Evolutionary conservation across 345 rosid genomes (phyloP), one percentile per base, ranked within the genome.

Genomic region (Salix caprea): DNA sequence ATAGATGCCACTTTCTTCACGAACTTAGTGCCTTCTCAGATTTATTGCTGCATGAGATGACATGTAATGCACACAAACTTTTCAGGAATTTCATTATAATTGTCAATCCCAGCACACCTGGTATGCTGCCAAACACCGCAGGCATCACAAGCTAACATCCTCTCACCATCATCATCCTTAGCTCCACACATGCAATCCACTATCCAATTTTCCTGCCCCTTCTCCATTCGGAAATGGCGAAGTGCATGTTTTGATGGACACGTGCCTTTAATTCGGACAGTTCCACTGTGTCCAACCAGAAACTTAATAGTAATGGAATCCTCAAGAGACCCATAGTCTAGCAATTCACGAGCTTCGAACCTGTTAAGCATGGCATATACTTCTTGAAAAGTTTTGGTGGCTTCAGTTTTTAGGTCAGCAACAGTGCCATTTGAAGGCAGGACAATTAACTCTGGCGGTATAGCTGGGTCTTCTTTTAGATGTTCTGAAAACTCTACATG

Each of bases 71-170:
- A 87, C 21, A 81, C 82, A 75, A 82, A 92, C 76, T 82, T 87
- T 28, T 79, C 56, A 30, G 90, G 88, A 32, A 89, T 81, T 32
- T 62, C 78, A 48, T 85, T 85, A 10, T 85, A 71, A 64, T 83
- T 89, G 39, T 85, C 86, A 52, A 90, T 90, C 73, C 94, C 96
- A 36, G 85, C 87, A 74, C 97, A 93, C 75, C 91, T 82, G 11
- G 91, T 90, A 67, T 91, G 96, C 78, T 87, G 91, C 96, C 97
- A 92, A 48, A 89, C 88, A 64, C 91, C 82, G 42, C 92, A 92
- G 26, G 15, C 40, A 74, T 92, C 94, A 79, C 96, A 92, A 1
- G 91, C 92, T 77, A 89, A 74, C 92, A 90, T 90, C 66, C 86
- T 88, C 79, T 90, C 91, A 14, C 91, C 91, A 61, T 91, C 96